Evolutionary conservation across 2,329 filamentous ascomycete species (phyloP), one percentile per base, ranked within the genome.

Genomic region (Cladosporium oxysporum): DNA sequence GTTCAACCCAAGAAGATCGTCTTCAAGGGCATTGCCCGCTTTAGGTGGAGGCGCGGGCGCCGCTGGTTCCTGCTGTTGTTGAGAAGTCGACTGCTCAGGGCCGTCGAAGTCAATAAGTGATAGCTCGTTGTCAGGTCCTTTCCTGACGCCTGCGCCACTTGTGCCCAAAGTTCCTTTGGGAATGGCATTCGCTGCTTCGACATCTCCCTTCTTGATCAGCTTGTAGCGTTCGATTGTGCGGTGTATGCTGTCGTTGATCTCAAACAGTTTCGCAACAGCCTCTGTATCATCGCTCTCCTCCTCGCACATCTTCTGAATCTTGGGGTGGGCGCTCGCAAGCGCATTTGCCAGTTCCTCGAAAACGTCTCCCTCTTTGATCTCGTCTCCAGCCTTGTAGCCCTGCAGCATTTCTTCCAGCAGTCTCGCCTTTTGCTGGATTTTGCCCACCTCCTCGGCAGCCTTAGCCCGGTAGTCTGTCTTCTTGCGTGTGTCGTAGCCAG

Each of bases 231-330:
- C 92, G 65, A 98, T 92, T 1, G 95, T 99, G 69, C 94, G 88
- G 76, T 98, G 92, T 86, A 99, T 99, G 80, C 93, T 97, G 79
- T 99, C 95, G 76, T 99, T 99, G 75, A 99, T 98, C 76, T 98
- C 93, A 65, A 99, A 85, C 12, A 99, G 84, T 79, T 97, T 97
- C 52, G 93, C 91, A 6, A 99, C 95, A 5, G 95, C 95, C 81
- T 97, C 95, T 68, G 93, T 89, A 75, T 99, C 95, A 68, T 98
- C 94, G 12, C 93, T 97, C 76, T 99, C 95, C 79, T 99, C 95
- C 79, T 98, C 94, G 75, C 94, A 98, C 94, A 99, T 99, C 81
- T 92, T 97, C 77, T 98, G 94, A 70, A 99, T 98, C 82, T 99
- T 99, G 10, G 95, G 95, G 74, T 99, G 95, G 2, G 95, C 95